These are phyloP conservation scores for Colletotrichum sp. DNA, from an alignment of 2,329 filamentous ascomycete genomes.

Conservation along the genomic window DNA sequence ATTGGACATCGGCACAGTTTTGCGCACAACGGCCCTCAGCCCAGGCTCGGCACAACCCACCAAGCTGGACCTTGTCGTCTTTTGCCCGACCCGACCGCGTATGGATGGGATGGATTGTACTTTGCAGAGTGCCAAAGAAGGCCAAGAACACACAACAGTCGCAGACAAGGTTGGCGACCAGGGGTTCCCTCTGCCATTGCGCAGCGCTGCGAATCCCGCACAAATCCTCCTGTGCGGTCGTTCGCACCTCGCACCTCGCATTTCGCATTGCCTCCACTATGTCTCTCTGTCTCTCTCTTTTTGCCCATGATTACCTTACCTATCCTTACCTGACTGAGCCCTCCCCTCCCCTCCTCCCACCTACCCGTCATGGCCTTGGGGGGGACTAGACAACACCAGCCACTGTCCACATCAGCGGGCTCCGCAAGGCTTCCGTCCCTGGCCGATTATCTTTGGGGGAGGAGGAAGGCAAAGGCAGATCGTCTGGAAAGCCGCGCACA, in stretches of 20 bases:
- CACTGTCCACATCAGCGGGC: slow-evolving; percentile 7
- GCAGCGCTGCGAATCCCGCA: not conserved
- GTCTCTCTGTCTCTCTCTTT: not conserved
- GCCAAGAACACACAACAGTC: not conserved
- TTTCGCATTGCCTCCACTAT: not conserved
- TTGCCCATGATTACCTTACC: not conserved
- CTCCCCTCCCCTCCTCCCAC: not conserved
- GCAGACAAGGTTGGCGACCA: not conserved
- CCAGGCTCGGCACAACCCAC: slow-evolving; percentile 19
- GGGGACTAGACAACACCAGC: not conserved
- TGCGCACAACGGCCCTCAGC: not conserved
- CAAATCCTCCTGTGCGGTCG: not conserved
- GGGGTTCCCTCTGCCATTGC: not conserved
- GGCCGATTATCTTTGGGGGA: not conserved
- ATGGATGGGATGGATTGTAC: not conserved
- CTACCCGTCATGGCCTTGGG: not conserved
- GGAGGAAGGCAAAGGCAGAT: not conserved
- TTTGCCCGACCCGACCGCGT: not conserved
- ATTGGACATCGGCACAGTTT: not conserved
- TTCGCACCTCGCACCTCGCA: not conserved
- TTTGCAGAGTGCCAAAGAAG: not conserved
- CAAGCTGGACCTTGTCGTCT: slow-evolving; percentile 5
- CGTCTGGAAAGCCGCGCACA: not conserved
- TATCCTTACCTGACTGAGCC: not conserved
- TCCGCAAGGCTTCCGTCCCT: slow-evolving; percentile 6